These are phyloP conservation scores for Candida nitratophila DNA, from an alignment of 805 yeast species.

Conservation along the genomic window DNA sequence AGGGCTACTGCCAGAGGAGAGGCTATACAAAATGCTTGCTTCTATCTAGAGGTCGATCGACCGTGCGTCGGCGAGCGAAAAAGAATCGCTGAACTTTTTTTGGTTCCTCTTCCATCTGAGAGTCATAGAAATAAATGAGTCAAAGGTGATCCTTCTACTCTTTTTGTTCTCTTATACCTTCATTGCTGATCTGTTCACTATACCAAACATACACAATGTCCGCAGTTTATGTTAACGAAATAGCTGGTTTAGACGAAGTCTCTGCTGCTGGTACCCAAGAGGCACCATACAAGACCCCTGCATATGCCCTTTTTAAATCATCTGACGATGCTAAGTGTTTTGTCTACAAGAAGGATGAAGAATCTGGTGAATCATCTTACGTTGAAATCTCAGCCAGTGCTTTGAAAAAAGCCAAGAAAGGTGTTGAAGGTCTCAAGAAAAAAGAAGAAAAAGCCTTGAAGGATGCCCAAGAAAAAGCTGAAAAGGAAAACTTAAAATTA, in stretches of 20 bases:
- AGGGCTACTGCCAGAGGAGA: too few species aligned
- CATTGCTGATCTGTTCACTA: too few species aligned
- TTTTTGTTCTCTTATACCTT: too few species aligned
- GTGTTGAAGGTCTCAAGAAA: constrained; percentile 86
- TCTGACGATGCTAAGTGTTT: constrained; percentile 47
- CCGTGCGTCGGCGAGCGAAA: too few species aligned
- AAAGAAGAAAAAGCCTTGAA: constrained; percentile 62
- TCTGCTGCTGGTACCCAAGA: constrained; percentile 57
- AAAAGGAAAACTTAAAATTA: constrained; percentile 64
- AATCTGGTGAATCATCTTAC: constrained; percentile 45
- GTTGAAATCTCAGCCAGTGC: constrained; percentile 84
- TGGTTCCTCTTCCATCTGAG: too few species aligned
- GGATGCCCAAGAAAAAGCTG: constrained; percentile 43
- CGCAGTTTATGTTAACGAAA: constrained; percentile 63
- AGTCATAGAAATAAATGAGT: too few species aligned
- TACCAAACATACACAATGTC: constrained; percentile 6
- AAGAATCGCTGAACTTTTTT: too few species aligned
- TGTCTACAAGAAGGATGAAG: constrained; percentile 56
- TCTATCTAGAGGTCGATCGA: too few species aligned
- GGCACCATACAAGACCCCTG: constrained; percentile 73
- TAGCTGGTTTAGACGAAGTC: constrained; percentile 57
- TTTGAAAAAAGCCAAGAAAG: constrained; percentile 92
- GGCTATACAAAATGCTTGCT: too few species aligned
- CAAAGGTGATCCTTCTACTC: too few species aligned
- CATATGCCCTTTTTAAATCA: constrained; percentile 59